Base-by-base conservation (phyloP, 2,329 filamentous ascomycete genomes). In the Colletotrichum spaethianum region DNA sequence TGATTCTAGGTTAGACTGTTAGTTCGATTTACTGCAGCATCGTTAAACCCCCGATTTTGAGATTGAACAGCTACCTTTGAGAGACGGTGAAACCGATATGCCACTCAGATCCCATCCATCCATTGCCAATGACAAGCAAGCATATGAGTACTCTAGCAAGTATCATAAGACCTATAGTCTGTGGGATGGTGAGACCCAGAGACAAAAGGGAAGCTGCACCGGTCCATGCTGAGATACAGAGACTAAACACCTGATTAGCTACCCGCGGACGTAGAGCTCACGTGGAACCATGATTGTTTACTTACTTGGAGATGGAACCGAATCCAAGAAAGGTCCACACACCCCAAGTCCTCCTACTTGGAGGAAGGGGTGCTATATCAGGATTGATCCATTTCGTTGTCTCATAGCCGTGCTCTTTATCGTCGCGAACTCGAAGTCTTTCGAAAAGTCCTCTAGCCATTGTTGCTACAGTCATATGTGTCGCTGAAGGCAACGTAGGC, bases 351-450 rank as follows among this genome's bases (percentile, higher is more conserved):
- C 85, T 79, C 63, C 84, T 78, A 67, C 82, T 80, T 2, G 83
- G 81, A n/a, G 86, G 79, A 8, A 83, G 74, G n/a, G 82, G 81
- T 16, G 81, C 80, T 38, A 83, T 75, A 53, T 82, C 82, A 75
- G 83, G 84, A 68, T 88, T 88, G 33, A 84, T 85, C 86, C 86
- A 88, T 38, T 82, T 79, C 62, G 85, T 82, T 0, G 85, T 86
- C 69, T 86, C 83, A 46, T 74, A 74, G 4, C 73, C 73, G 60
- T 74, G 71, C 55, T 73, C 71, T 0, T 42, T 36, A 46, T 74
- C 71, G 28, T 74, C 73, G 2, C 44, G 64, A 40, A 74, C 73
- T n/a, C 61, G 23, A 11, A 74, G 28, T 23, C 55, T 72, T 8
- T 74, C 63, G 44, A 74, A 33, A 1, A 72, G 31, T 8, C 40